Percentiles rank a stretch among this genome's conserved stretches.
phyloP scores from a whole-genome alignment of 2,329 filamentous ascomycete species.

The Meredithiella fracta region DNA sequence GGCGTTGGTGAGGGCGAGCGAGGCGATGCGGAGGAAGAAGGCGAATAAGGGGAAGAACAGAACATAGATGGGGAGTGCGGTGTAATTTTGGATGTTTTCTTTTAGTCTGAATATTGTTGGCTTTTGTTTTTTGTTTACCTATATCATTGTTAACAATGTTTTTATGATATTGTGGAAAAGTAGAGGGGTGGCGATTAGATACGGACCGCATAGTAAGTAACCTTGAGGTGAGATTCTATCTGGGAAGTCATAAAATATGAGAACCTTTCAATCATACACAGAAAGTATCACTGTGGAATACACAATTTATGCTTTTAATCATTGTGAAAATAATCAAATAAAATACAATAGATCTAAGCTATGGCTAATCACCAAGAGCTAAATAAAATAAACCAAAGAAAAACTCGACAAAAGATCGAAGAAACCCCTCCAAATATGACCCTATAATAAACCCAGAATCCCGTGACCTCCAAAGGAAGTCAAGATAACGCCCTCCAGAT shows the following conservation, averaged over 20 bases:
- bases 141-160: background rate
- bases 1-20: slow-evolving; percentile 38
- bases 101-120: background rate
- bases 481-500: slow-evolving; percentile 4
- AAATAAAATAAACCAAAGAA: background rate
- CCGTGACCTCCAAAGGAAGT: background rate
- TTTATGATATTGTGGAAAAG: background rate
- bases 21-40: slow-evolving; percentile 44
- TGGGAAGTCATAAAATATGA: too few species aligned
- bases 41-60: slow-evolving; percentile 29
- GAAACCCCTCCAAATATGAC: background rate
- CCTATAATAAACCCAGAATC: background rate
- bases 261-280: too few species aligned
- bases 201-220: too few species aligned
- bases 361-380: background rate
- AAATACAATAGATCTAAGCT: slow-evolving; percentile 1
- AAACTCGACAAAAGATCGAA: too few species aligned
- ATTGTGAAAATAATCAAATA: background rate
- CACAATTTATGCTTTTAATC: background rate
- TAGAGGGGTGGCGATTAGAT: background rate
- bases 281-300: background rate
- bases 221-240: too few species aligned
- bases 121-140: background rate
- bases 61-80: background rate
- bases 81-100: background rate